Conservation (phyloP, 2,329 filamentous ascomycete genomes). For the Fusarium nodosum region DNA sequence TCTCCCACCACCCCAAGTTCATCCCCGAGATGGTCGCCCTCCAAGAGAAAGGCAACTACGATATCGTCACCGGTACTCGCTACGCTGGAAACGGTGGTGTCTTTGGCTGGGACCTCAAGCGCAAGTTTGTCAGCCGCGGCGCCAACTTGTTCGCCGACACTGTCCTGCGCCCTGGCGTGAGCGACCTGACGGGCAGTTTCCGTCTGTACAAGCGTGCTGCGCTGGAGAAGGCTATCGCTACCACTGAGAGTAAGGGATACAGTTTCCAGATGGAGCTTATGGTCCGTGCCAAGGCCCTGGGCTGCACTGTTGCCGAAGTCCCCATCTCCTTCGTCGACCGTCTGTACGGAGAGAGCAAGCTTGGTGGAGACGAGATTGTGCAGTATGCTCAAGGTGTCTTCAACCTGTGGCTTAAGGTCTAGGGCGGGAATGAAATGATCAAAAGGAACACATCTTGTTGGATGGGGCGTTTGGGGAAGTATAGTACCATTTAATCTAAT, state of each 20-base stretch:
- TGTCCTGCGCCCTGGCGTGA: constrained; percentile 91
- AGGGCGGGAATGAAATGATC: constrained; percentile 42
- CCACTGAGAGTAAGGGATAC: constrained; percentile 96
- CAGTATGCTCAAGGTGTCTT: constrained; percentile 93
- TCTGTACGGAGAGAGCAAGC: constrained; percentile 93
- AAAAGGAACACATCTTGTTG: constrained; percentile 46
- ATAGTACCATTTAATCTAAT: constrained; percentile 53
- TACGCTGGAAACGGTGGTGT: constrained; percentile 93
- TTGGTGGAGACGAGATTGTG: constrained; percentile 94
- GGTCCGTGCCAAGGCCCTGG: constrained; percentile 96
- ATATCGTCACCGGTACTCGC: constrained; percentile 96
- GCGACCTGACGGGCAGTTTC: constrained; percentile 95
- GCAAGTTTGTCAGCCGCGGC: constrained; percentile 85
- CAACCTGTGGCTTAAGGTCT: constrained; percentile 83
- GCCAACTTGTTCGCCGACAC: constrained; percentile 98
- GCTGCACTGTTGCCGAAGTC: constrained; percentile 92
- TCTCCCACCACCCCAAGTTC: constrained; percentile 99
- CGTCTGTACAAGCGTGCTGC: constrained; percentile 93
- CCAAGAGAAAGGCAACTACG: constrained; percentile 83
- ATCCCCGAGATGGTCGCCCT: constrained; percentile 92
- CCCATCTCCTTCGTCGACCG: constrained; percentile 97
- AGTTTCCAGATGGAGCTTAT: constrained; percentile 99
- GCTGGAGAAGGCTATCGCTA: constrained; percentile 88
- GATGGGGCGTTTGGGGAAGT: constrained; percentile 52
- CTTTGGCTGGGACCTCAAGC: constrained; percentile 96